phyloP scores from a whole-genome alignment of 805 yeast genomes.

The Kodamaea fukazawae region DNA sequence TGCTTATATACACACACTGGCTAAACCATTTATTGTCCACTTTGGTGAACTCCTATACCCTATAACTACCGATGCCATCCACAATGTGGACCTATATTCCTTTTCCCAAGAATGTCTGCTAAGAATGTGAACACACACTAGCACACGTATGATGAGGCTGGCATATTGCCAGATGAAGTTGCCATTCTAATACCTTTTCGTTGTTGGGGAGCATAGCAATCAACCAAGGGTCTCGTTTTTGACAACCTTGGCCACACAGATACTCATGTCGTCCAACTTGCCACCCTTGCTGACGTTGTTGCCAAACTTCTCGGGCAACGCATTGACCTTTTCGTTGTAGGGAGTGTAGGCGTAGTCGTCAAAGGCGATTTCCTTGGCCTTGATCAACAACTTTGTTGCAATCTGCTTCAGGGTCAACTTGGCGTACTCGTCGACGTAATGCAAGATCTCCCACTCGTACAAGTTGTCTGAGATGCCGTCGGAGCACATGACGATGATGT shows the following conservation, averaged over 20 bases:
- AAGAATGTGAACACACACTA: no score
- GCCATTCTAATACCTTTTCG: no score
- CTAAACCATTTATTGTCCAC: no score
- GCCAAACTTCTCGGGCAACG: conserved; percentile 35
- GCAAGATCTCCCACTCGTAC: conserved; percentile 46
- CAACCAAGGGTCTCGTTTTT: conserved; percentile 1
- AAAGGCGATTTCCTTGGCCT: conserved; percentile 49
- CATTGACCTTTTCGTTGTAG: conserved; percentile 49
- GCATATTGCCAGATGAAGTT: no score
- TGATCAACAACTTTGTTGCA: conserved; percentile 39
- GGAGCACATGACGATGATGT: conserved; percentile 46
- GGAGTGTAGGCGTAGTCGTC: conserved; percentile 55
- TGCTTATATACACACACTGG: no score
- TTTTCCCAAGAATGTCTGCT: no score
- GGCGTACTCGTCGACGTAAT: conserved; percentile 33
- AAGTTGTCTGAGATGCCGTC: conserved; percentile 56
- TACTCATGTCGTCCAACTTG: conserved; percentile 53
- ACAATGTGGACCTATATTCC: no score
- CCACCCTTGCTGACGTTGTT: conserved; percentile 45
- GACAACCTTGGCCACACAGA: conserved; percentile 47
- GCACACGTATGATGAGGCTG: no score
- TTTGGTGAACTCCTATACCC: no score
- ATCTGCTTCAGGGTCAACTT: conserved; percentile 36
- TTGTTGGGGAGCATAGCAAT: no score
- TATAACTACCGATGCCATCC: no score